phyloP scores from a whole-genome alignment of 345 rosid genomes.

The Salix exigua region DNA sequence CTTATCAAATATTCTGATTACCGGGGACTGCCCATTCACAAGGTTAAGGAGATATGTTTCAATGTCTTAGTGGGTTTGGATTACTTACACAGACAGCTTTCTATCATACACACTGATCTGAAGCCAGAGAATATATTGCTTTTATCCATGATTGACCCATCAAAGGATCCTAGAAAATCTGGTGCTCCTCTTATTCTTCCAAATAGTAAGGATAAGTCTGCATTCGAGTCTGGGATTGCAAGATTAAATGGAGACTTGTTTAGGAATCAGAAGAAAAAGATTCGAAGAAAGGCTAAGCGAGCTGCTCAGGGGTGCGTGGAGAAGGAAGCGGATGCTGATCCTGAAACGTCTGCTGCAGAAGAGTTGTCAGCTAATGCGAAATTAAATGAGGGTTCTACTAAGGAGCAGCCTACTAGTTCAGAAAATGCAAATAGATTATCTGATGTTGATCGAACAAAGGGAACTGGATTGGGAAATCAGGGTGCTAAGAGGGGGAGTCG shows the following conservation, averaged over 20 bases:
- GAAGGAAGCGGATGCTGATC: conserved; percentile 40
- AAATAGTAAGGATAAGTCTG: conserved; percentile 35
- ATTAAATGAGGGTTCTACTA: conserved; percentile 26
- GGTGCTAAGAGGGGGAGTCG: conserved; percentile 45
- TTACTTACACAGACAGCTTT: conserved; percentile 68
- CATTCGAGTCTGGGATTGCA: conserved; percentile 27
- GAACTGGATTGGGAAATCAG: conserved; percentile 21
- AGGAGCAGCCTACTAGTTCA: conserved; percentile 37
- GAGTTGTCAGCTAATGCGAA: conserved; percentile 27
- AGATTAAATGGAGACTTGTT: conserved; percentile 46
- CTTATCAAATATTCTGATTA: conserved; percentile 60
- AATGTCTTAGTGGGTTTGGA: conserved; percentile 59
- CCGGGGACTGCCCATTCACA: conserved; percentile 51
- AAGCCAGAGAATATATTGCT: conserved; percentile 69
- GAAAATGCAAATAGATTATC: conserved; percentile 22
- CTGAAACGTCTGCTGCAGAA: conserved; percentile 34
- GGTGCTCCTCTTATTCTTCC: conserved; percentile 46
- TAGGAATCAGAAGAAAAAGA: conserved; percentile 59
- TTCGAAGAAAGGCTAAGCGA: conserved; percentile 52
- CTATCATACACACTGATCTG: conserved; percentile 69
- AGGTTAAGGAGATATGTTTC: conserved; percentile 57
- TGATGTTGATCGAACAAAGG: conserved; percentile 42
- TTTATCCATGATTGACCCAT: conserved; percentile 54
- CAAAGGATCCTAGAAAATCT: conserved; percentile 50
- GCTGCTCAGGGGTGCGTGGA: conserved; percentile 52